Evolutionary conservation across 1,284 basidiomycete genomes (phyloP).

Genomic region (Trametes pubescens): DNA sequence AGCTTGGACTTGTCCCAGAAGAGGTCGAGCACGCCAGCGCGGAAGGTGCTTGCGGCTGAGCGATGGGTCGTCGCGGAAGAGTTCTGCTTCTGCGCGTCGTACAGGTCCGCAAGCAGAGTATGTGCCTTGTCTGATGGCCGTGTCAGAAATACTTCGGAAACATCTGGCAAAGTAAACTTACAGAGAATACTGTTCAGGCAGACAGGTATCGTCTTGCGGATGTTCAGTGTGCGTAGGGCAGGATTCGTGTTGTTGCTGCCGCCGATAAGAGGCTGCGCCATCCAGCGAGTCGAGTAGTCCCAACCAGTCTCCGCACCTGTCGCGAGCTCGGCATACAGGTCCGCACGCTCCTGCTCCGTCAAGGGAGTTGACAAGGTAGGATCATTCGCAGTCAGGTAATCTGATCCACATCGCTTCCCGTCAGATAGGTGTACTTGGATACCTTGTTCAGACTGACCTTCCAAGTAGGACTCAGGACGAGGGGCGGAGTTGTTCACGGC

Average conservation of each 20-base stretch:
- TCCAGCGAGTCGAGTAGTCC: slow-evolving; percentile 61
- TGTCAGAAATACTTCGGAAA: neutral
- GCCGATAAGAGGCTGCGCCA: slow-evolving; percentile 53
- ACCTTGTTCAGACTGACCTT: slow-evolving; percentile 47
- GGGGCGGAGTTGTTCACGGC: slow-evolving; percentile 85
- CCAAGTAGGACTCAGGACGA: slow-evolving; percentile 84
- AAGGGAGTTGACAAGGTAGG: slow-evolving; percentile 61
- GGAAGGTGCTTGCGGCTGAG: slow-evolving; percentile 64
- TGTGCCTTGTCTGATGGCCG: slow-evolving; percentile 65
- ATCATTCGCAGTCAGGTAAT: slow-evolving; percentile 81
- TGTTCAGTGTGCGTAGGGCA: slow-evolving; percentile 76
- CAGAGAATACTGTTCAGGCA: slow-evolving; percentile 88
- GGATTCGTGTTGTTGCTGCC: slow-evolving; percentile 51
- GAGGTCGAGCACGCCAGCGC: slow-evolving; percentile 82
- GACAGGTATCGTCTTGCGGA: slow-evolving; percentile 75
- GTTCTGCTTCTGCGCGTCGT: slow-evolving; percentile 54
- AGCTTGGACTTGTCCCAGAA: slow-evolving; percentile 85
- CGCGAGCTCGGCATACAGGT: slow-evolving; percentile 90
- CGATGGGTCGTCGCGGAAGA: slow-evolving; percentile 60
- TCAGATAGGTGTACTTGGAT: neutral
- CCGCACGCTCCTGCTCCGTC: slow-evolving; percentile 65
- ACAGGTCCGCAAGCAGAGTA: slow-evolving; percentile 69
- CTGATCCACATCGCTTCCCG: slow-evolving; percentile 50
- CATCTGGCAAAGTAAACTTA: slow-evolving; percentile 41
- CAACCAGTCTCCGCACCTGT: slow-evolving; percentile 85